phyloP scores from a whole-genome alignment of 129 eudicot species.

The Helichrysum umbraculigerum region DNA sequence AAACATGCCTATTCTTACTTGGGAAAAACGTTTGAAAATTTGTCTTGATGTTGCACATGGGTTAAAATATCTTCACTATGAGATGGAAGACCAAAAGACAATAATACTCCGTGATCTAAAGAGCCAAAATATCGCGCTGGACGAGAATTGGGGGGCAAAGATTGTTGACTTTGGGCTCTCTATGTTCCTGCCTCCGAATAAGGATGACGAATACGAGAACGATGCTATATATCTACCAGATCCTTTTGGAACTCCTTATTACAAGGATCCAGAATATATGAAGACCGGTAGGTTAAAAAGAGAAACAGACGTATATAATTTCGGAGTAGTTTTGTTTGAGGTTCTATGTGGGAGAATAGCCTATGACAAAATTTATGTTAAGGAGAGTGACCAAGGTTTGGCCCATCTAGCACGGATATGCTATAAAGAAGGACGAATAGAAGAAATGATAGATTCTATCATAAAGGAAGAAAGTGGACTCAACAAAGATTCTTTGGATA shows the following conservation, averaged over 20 bases:
- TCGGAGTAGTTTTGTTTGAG: neutral
- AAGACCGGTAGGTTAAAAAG: neutral
- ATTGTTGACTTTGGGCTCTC: neutral
- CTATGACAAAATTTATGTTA: neutral
- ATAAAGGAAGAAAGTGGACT: neutral
- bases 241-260: neutral
- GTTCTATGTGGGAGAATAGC: neutral
- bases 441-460: neutral
- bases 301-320: neutral
- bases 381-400: neutral
- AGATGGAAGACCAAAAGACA: neutral
- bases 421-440: neutral
- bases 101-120: neutral
- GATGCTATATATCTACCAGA: neutral
- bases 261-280: neutral
- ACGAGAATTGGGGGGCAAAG: neutral
- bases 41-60: neutral
- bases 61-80: neutral
- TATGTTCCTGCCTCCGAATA: neutral
- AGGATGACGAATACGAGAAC: neutral
- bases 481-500: neutral
- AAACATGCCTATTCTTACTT: neutral
- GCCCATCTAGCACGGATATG: neutral
- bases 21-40: neutral
- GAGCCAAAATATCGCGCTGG: neutral